Evolutionary conservation across 371 early-diverging fungal species (phyloP).

Genomic region (Conidiobolus incongruus): DNA sequence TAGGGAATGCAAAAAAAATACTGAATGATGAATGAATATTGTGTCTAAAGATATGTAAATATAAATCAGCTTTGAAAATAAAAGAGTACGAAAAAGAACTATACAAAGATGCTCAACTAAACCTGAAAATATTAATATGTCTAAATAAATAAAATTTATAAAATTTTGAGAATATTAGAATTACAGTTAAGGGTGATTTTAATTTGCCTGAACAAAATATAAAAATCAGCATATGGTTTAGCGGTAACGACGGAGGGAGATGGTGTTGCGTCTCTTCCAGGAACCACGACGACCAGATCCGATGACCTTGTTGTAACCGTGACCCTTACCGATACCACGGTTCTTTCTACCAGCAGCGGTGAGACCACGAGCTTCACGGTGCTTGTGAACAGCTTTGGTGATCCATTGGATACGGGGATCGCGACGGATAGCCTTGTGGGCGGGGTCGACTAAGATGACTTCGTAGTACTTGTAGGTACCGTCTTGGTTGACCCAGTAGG

Average conservation of each 20-base stretch:
- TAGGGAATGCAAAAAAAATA: too few relatives aligned
- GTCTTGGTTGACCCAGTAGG: conserved; percentile 99
- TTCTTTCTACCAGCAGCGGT: conserved; percentile 93
- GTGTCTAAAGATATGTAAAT: too few relatives aligned
- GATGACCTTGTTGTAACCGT: conserved; percentile 91
- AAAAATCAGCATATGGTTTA: conserved; percentile 13
- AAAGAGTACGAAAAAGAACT: too few relatives aligned
- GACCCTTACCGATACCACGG: conserved; percentile 97
- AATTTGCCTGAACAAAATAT: neutral
- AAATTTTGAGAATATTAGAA: too few relatives aligned
- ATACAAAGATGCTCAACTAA: neutral
- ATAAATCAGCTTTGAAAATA: too few relatives aligned
- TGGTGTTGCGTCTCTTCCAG: conserved; percentile 57
- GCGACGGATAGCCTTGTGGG: conserved; percentile 91
- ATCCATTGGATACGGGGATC: conserved; percentile 99
- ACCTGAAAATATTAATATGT: too few relatives aligned
- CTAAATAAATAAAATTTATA: too few relatives aligned
- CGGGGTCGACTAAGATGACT: conserved; percentile 95
- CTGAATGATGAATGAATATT: too few relatives aligned
- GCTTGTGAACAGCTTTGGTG: conserved; percentile 91
- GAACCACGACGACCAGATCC: conserved; percentile 80
- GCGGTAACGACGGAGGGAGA: conserved; percentile 62
- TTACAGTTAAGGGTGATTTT: neutral
- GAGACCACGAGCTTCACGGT: conserved; percentile 95
- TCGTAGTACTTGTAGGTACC: conserved; percentile 97